Base-by-base conservation (phyloP, 2,329 filamentous ascomycete genomes). In the Pseudogymnoascus sp. region DNA sequence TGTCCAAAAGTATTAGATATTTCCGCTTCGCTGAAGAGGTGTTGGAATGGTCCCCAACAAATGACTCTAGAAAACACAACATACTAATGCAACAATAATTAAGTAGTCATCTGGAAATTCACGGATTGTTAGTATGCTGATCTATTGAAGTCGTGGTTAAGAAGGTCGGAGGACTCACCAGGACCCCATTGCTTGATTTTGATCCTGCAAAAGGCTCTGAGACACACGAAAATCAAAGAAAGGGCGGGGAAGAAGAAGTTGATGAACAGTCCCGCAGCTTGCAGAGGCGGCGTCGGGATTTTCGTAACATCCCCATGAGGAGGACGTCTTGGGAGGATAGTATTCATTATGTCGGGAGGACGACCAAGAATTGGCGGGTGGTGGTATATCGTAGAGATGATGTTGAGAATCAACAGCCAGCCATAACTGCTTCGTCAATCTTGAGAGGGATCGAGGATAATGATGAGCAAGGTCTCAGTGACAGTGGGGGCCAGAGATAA, bases 281-380 rank as follows among this genome's bases (percentile, higher is more conserved):
- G 73, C 12, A 72, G 68, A n/a, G 70, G 65, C 9, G 72, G 69
- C 9, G 72, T 73, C 1, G 72, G 72, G 6, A 73, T 71, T 39
- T 67, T 28, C 9, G 47, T 54, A 9, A 54, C 47, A 33, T 54
- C 47, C 28, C n/a, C 47, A 33, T 54, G 47, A 6, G 47, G 47
- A 33, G 47, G 25, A n/a, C 47, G 47, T 33, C 47, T 54, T 6
- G 47, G 47, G 47, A 54, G 25, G 28, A 54, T 54, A 33, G 47
- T 54, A 54, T 54, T 4, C 47, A 54, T 54, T 54, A 18, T 54
- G 18, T 54, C 47, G n/a, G n/a, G 1, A 33, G 4, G 9, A 18
- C n/a, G 25, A 54, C 30, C 43, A 50, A 30, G 43, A 50, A 50
- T 50, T 16, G 22, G 43, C 25, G 7, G 22, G 9, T 18, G 9